A percentile compares a stretch with the other conserved stretches of the same genome.
phyloP scores from a whole-genome alignment of 2,329 filamentous ascomycete species.

The Paraphaeosphaeria sporulosa region DNA sequence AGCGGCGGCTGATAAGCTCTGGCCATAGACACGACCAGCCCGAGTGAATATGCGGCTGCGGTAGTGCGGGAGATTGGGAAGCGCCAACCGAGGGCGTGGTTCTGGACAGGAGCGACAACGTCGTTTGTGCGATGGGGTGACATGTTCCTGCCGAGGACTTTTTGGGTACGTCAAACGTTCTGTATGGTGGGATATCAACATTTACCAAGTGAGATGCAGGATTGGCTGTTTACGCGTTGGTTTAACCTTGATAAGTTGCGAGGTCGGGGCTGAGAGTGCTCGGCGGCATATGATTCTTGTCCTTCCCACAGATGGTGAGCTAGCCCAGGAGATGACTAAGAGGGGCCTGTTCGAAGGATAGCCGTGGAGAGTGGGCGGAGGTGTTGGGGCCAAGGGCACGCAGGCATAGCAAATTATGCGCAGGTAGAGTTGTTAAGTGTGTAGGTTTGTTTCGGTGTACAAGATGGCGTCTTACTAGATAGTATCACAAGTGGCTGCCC shows the following conservation, averaged over 20 bases:
- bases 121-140: constrained; percentile 10
- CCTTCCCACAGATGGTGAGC: no score
- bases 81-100: constrained; percentile 9
- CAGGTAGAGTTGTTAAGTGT: no score
- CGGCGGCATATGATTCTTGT: no score
- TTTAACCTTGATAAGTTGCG: neutral
- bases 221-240: constrained; percentile 4
- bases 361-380: neutral
- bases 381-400: neutral
- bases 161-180: neutral
- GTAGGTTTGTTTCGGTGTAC: no score
- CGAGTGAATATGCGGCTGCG: constrained; percentile 7
- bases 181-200: no score
- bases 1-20: neutral
- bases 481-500: no score
- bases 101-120: constrained; percentile 15
- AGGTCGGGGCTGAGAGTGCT: no score
- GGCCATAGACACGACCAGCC: constrained; percentile 8
- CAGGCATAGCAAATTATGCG: neutral
- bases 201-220: neutral
- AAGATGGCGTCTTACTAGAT: no score
- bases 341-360: no score
- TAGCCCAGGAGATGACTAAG: no score
- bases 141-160: constrained; percentile 9
- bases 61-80: constrained; percentile 12